A percentile compares a stretch with the other conserved stretches of the same genome.
Evolutionary conservation across 495 filamentous ascomycete species (phyloP).

Genomic region (Parathielavia hyrcaniae): DNA sequence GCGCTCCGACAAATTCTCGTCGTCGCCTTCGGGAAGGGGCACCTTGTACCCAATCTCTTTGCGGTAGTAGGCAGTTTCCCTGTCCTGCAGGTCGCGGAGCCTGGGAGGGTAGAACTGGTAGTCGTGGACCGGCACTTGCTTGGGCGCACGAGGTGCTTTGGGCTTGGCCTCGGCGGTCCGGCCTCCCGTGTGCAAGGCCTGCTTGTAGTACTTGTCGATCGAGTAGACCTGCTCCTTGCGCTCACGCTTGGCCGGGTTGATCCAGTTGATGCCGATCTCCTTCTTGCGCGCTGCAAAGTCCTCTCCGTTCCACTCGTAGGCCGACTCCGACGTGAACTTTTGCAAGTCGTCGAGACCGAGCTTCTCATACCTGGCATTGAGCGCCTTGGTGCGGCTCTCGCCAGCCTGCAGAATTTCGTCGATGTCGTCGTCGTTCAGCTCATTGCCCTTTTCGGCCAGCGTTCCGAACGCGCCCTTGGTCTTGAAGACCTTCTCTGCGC

Average conservation of each 20-base stretch:
- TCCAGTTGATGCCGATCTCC: slow-evolving; percentile 92
- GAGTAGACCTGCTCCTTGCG: slow-evolving; percentile 97
- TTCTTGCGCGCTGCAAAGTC: slow-evolving; percentile 90
- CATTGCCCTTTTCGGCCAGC: slow-evolving; percentile 51
- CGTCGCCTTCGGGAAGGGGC: slow-evolving; percentile 72
- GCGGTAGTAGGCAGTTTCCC: slow-evolving; percentile 91
- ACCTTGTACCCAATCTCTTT: slow-evolving; percentile 95
- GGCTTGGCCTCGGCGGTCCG: slow-evolving; percentile 84
- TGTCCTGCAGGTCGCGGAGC: slow-evolving; percentile 83
- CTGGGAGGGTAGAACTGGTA: slow-evolving; percentile 91
- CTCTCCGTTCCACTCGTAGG: slow-evolving; percentile 98
- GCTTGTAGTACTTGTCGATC: slow-evolving; percentile 97
- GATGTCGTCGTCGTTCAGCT: slow-evolving; percentile 79
- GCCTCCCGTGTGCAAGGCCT: slow-evolving; percentile 78
- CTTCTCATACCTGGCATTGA: slow-evolving; percentile 92
- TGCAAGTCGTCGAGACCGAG: slow-evolving; percentile 97
- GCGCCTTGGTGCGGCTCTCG: slow-evolving; percentile 78
- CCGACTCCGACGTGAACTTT: slow-evolving; percentile 93
- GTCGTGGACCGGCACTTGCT: slow-evolving; percentile 86
- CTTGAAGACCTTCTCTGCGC: slow-evolving; percentile 88
- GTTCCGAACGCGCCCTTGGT: slow-evolving; percentile 53
- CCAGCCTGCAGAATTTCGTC: slow-evolving; percentile 80
- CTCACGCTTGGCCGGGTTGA: slow-evolving; percentile 97
- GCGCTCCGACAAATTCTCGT: slow-evolving; percentile 74
- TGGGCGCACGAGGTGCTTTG: slow-evolving; percentile 91